Percentiles rank a stretch among this genome's conserved stretches.
Evolutionary conservation across 83 land plant species (phyloP).

Genomic region (Larix sibirica): DNA sequence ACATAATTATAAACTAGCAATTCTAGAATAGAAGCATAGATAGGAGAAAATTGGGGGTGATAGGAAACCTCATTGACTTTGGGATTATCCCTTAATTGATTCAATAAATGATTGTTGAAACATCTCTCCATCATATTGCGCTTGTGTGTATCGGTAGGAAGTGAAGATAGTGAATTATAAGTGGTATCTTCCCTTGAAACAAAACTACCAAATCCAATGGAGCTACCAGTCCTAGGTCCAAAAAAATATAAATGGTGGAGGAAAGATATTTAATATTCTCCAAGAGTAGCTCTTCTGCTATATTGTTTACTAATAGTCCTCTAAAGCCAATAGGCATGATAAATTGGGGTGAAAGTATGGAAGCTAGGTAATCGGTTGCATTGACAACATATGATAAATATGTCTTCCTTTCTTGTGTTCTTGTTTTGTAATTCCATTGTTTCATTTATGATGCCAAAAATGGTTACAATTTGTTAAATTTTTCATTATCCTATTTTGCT

Average conservation of each 20-base stretch:
- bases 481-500: no score
- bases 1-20: background rate
- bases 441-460: no score
- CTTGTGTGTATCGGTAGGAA: conserved; percentile 4
- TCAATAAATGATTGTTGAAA: conserved; percentile 29
- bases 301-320: no score
- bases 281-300: no score
- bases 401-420: no score
- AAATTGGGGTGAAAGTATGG: no score
- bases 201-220: background rate
- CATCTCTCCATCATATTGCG: conserved; percentile 24
- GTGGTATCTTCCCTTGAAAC: conserved; percentile 18
- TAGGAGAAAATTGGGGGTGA: conserved; percentile 13
- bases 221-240: background rate
- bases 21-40: conserved; percentile 15
- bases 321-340: no score
- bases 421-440: no score
- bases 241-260: background rate
- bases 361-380: no score
- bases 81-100: conserved; percentile 21
- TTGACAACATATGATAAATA: no score
- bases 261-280: background rate
- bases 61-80: conserved; percentile 1
- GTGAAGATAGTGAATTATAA: conserved; percentile 13
- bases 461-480: no score